Percentiles rank a stretch among this genome's conserved stretches.
phyloP scores from a whole-genome alignment of 495 filamentous ascomycete genomes.

The Clavariopsis aquatica region DNA sequence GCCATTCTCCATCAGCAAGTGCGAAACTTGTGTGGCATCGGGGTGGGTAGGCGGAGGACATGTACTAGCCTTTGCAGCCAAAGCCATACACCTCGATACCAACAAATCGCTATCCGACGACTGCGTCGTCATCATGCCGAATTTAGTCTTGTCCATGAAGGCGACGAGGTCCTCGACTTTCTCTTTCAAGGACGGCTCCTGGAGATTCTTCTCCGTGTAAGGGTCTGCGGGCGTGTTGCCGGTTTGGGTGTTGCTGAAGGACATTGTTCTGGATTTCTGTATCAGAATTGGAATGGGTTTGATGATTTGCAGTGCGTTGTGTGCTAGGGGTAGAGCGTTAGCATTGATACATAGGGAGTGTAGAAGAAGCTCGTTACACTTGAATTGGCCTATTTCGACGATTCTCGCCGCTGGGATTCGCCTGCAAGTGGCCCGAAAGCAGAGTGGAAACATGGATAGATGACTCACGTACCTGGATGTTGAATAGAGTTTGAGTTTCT shows the following conservation, averaged over 20 bases:
- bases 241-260: conserved; percentile 62
- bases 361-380: not conserved
- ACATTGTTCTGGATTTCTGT: conserved; percentile 27
- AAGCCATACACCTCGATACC: conserved; percentile 83
- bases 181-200: conserved; percentile 63
- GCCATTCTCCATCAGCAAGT: not conserved
- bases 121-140: conserved; percentile 73
- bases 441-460: not conserved
- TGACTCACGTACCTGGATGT: not conserved
- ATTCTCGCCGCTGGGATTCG: not conserved
- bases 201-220: conserved; percentile 73
- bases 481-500: not conserved
- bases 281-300: not conserved
- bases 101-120: conserved; percentile 61
- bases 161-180: conserved; percentile 74
- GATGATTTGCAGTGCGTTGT: not conserved
- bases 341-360: not conserved
- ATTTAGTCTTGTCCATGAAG: conserved; percentile 73
- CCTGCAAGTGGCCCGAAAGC: not conserved
- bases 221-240: conserved; percentile 67
- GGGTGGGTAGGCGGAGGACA: conserved; percentile 10
- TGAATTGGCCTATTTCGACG: not conserved
- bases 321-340: not conserved
- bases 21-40: not conserved
- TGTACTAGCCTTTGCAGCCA: conserved; percentile 86